Evolutionary conservation across 1,284 basidiomycete genomes (phyloP).

Genomic region (Naganishia albida): DNA sequence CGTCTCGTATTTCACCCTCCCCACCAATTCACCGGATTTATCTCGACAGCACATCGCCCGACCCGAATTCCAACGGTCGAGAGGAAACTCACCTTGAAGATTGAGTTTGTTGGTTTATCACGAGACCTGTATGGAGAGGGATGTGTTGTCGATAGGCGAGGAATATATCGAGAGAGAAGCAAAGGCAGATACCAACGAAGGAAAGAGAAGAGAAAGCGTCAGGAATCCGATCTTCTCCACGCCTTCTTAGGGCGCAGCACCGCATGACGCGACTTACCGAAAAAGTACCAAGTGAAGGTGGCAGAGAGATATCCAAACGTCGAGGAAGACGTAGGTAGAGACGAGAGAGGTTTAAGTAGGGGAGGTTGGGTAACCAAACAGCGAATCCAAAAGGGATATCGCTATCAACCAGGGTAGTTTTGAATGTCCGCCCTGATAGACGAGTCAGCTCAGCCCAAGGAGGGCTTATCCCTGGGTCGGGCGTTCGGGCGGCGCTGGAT

Average conservation of each 20-base stretch:
- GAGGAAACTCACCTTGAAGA: conserved; percentile 1
- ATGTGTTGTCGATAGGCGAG: neutral
- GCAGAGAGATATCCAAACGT: neutral
- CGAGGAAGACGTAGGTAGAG: neutral
- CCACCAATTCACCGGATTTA: neutral
- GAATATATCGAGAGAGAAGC: neutral
- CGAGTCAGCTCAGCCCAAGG: neutral
- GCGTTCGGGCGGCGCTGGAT: neutral
- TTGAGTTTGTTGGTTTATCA: neutral
- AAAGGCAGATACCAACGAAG: neutral
- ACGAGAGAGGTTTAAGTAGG: conserved; percentile 1
- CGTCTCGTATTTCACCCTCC: neutral
- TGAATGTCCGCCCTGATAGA: neutral
- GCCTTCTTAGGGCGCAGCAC: neutral
- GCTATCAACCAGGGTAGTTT: neutral
- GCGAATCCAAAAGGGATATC: neutral
- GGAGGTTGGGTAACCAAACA: neutral
- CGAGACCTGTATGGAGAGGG: neutral
- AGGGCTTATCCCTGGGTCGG: conserved; percentile 4
- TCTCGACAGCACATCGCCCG: conserved; percentile 1
- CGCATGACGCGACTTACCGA: neutral
- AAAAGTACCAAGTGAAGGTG: conserved; percentile 8
- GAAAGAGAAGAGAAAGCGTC: neutral
- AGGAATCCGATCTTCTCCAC: neutral
- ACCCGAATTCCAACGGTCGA: conserved; percentile 1